A percentile compares a stretch with the other conserved stretches of the same genome.
These are phyloP conservation scores for Capsella rubella DNA, from an alignment of 441 rosid genomes.

Conservation along the genomic window DNA sequence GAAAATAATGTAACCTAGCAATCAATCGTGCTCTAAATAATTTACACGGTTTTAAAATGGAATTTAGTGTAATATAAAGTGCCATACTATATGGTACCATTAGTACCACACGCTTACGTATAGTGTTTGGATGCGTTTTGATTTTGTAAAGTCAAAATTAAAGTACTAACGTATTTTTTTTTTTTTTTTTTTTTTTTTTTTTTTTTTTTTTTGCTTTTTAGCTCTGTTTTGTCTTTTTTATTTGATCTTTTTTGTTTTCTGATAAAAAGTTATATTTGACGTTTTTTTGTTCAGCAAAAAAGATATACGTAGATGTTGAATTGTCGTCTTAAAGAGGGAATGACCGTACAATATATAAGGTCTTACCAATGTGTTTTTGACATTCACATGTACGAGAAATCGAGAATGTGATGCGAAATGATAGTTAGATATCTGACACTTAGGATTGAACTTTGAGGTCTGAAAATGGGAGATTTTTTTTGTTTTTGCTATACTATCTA, in stretches of 20 bases:
- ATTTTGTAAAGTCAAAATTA: constrained; percentile 31
- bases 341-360: too few species aligned
- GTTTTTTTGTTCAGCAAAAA: constrained; percentile 11
- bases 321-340: not conserved
- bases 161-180: too few species aligned
- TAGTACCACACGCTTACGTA: constrained; percentile 20
- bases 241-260: not conserved
- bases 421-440: too few species aligned
- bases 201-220: constrained; percentile 14
- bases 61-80: constrained; percentile 4
- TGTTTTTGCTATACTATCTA: too few species aligned
- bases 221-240: constrained; percentile 22
- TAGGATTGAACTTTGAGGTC: too few species aligned
- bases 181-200: too few species aligned
- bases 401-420: too few species aligned
- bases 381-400: too few species aligned
- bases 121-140: constrained; percentile 38
- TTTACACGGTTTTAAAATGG: not conserved
- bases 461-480: too few species aligned
- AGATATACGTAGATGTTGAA: constrained; percentile 12
- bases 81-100: not conserved
- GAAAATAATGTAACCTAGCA: not conserved
- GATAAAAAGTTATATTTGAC: constrained; percentile 21
- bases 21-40: not conserved
- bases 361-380: too few species aligned